Conservation (phyloP, 148 eudicot genomes). For the Spergularia marina region DNA sequence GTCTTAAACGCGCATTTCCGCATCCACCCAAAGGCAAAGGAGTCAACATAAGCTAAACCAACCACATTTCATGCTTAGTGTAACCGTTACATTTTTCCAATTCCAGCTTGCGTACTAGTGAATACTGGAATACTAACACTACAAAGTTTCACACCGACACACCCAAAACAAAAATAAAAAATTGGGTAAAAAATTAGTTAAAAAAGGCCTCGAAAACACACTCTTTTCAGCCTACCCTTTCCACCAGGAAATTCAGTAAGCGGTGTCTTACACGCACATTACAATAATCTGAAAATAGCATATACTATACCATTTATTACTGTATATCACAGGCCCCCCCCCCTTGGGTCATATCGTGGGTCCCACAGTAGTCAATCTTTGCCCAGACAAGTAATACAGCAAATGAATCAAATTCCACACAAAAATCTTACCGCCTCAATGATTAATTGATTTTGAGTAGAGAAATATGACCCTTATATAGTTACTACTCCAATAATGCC, state of each 20-base stretch:
- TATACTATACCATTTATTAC: neutral
- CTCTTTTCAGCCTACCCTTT: slow-evolving; percentile 15
- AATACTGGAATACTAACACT: neutral
- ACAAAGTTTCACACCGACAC: slow-evolving; percentile 22
- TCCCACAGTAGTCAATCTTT: slow-evolving; percentile 15
- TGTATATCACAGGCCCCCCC: neutral
- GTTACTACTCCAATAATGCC: no score
- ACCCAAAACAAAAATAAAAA: neutral
- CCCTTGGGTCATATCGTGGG: neutral
- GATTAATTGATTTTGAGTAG: neutral
- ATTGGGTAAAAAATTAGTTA: neutral
- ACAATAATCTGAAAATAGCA: neutral
- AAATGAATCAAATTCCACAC: slow-evolving; percentile 9
- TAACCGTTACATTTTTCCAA: slow-evolving; percentile 5
- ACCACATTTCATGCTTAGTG: neutral
- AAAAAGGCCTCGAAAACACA: slow-evolving; percentile 13
- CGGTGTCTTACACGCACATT: slow-evolving; percentile 10
- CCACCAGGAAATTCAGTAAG: slow-evolving; percentile 9
- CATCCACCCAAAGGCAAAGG: neutral
- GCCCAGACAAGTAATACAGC: neutral
- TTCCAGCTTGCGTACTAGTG: neutral
- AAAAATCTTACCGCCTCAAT: slow-evolving; percentile 7
- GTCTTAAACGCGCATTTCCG: no score
- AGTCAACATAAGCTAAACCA: slow-evolving; percentile 15
- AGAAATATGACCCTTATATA: no score